These are phyloP conservation scores for Boletus fagicola DNA, from an alignment of 768 basidiomycete genomes.

Conservation along the genomic window DNA sequence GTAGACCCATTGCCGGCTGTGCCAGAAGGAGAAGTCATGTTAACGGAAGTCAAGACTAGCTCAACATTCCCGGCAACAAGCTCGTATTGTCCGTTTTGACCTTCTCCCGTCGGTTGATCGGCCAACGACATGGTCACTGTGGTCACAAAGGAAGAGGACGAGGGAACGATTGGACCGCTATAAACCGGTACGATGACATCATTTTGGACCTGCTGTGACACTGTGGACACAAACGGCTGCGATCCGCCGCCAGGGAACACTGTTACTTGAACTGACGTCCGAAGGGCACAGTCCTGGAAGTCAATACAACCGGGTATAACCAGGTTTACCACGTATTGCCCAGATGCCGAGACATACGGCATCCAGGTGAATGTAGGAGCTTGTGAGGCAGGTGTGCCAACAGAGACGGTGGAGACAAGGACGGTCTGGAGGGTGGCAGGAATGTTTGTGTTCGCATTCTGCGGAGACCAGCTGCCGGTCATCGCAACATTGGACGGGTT, in stretches of 20 bases:
- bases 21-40: slow-evolving; percentile 38
- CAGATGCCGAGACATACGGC: slow-evolving; percentile 89
- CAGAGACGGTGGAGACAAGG: slow-evolving; percentile 62
- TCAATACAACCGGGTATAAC: slow-evolving; percentile 83
- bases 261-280: slow-evolving; percentile 80
- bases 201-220: slow-evolving; percentile 67
- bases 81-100: slow-evolving; percentile 66
- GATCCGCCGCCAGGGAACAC: slow-evolving; percentile 75
- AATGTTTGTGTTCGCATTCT: slow-evolving; percentile 66
- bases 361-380: slow-evolving; percentile 87
- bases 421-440: slow-evolving; percentile 78
- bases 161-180: slow-evolving; percentile 77
- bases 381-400: slow-evolving; percentile 56
- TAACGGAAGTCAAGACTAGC: slow-evolving; percentile 66
- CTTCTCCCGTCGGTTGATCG: slow-evolving; percentile 57
- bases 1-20: slow-evolving; percentile 30
- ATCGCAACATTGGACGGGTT: slow-evolving; percentile 63
- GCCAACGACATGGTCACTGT: slow-evolving; percentile 77
- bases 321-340: slow-evolving; percentile 80
- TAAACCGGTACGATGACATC: slow-evolving; percentile 71
- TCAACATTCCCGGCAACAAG: slow-evolving; percentile 88
- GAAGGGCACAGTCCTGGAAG: slow-evolving; percentile 73
- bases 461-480: slow-evolving; percentile 69
- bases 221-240: slow-evolving; percentile 60
- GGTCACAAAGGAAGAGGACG: slow-evolving; percentile 65